A percentile compares a stretch with the other conserved stretches of the same genome.
phyloP scores from a whole-genome alignment of 2,329 filamentous ascomycete genomes.

The Penicillium fuscoglaucum region DNA sequence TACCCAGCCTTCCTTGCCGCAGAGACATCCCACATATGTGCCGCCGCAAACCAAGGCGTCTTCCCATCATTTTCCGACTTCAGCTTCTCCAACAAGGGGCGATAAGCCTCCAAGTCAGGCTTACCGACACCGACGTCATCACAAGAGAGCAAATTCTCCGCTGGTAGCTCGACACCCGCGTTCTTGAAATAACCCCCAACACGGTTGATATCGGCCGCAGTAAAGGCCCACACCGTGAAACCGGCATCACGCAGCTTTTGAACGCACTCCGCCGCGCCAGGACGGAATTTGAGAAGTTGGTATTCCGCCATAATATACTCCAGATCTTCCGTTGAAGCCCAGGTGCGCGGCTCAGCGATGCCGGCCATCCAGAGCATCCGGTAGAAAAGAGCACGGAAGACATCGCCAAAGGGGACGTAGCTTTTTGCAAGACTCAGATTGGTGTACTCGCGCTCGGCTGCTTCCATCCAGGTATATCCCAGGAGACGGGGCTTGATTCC shows the following conservation, averaged over 20 bases:
- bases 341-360: conserved; percentile 38
- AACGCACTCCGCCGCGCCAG: conserved; percentile 42
- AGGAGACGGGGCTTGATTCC: conserved; percentile 41
- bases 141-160: conserved; percentile 30
- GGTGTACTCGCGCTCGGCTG: conserved; percentile 48
- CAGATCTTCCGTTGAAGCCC: conserved; percentile 43
- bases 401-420: conserved; percentile 41
- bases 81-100: conserved; percentile 24
- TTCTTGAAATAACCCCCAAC: conserved; percentile 30
- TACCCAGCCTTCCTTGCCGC: conserved; percentile 29
- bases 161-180: conserved; percentile 25
- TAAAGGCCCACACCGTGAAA: conserved; percentile 33
- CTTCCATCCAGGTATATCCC: conserved; percentile 46
- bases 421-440: conserved; percentile 44
- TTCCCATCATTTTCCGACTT: conserved; percentile 18
- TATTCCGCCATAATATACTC: conserved; percentile 41
- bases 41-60: conserved; percentile 34
- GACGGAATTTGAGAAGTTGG: conserved; percentile 31
- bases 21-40: conserved; percentile 35
- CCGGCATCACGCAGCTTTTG: conserved; percentile 35
- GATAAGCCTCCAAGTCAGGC: conserved; percentile 29
- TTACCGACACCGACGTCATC: conserved; percentile 30
- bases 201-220: conserved; percentile 27
- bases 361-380: conserved; percentile 46
- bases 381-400: conserved; percentile 46